Base-by-base conservation (phyloP, 1,139 yeast genomes). In the Debaryomyces fabryi region DNA sequence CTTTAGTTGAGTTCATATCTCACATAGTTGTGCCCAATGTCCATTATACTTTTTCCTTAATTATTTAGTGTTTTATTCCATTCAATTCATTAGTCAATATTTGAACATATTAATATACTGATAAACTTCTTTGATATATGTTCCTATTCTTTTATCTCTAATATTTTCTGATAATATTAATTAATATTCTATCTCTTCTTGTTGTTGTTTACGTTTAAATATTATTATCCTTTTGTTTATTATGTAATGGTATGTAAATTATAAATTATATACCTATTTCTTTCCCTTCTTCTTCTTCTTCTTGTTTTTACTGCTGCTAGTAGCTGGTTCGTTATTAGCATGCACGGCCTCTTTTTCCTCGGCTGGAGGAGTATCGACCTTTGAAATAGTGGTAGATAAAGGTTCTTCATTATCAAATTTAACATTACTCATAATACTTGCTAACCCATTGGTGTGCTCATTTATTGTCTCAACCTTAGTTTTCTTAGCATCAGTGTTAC, bases 391-490 rank as follows among this genome's bases (percentile, higher is more conserved):
- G 12, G 37, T 12, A 20, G 39, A 23, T 29, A 27, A 27, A 13
- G 32, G n/a, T 25, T 56, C 59, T 10, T 62, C 67, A 5, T 58
- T 63, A 25, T 67, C 74, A 49, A 68, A 74, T 50, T 71, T 72
- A 4, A 63, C 61, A 52, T 74, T 75, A 47, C 72, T 63, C 79
- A 76, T 74, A 40, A 74, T 55, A 52, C 77, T 69, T 16, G 76
- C 69, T 52, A 72, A 64, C 1, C 80, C 81, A 8, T 66, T 58
- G 27, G 61, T 57, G 46, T 70, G 65, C 15, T 52, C 58, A 38
- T 56, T 45, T 49, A 43, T 33, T 6, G 23, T 21, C 13, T 45
- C 51, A 10, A 29, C 15, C 13, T 46, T 40, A 21, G 50, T 42
- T 44, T 49, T 53, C 39, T 49, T 51, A 5, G 20, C 44, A 25